Evolutionary conservation across 805 yeast species (phyloP), one percentile per base, ranked within the genome.

Genomic region (Alloascoidea hylecoeti): DNA sequence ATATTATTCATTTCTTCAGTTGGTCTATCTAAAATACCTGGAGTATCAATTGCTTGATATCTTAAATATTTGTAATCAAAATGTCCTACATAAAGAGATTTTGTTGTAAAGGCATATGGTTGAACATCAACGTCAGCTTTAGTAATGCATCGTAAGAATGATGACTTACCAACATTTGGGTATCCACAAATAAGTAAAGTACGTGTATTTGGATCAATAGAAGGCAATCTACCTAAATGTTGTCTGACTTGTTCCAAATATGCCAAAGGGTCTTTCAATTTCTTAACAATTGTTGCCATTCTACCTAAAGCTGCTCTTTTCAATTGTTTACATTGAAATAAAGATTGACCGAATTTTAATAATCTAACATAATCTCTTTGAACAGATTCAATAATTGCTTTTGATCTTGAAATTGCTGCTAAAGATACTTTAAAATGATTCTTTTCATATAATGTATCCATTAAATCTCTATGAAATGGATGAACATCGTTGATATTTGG

Each of bases 1-100:
- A 92, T 92, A 63, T 92, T 92, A 69, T 92, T 92, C 99, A 92
- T 92, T 58, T 92, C 98, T 62, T 92, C 99, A 35, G 96, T 86
- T 43, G 98, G 98, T 60, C 97, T 78, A 63, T 92, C 99, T 58
- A 92, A 69, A 52, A 92, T 88, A 68, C 99, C 99, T 23, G 99
- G 98, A 30, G 98, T 92, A 63, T 92, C 99, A 55, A 92, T 92
- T 40, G 97, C 98, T 68, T 92, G 99, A 68, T 92, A 92, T 55
- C 99, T 72, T 55, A 92, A 68, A 61, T 92, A 94, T 65, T 92
- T 92, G 68, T 92, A 92, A 65, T 92, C 99, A 58, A 92, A 92
- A 65, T 92, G 99, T 49, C 99, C 99, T 42, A 92, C 99, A 52
- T 85, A 92, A 51, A 92, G 66, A 19, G 96, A 83, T 66, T 92